Base-by-base conservation (phyloP, 345 rosid species). In the Anastatica hierochuntica region DNA sequence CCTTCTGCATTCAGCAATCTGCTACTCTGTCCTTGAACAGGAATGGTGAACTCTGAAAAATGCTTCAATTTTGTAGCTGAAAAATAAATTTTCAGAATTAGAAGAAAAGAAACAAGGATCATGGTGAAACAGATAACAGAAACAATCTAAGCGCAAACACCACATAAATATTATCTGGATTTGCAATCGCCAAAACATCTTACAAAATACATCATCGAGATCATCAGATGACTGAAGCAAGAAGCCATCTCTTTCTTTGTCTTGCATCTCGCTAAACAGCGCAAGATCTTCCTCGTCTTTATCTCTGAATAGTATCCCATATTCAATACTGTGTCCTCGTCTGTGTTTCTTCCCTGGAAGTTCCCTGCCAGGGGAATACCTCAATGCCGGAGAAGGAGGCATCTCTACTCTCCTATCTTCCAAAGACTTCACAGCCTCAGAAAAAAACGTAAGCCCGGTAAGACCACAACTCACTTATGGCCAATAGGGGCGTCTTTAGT, bases 261-360 rank as follows among this genome's bases (percentile, higher is more conserved):
- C 73, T 70, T 81, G 95, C 95, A 92, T 64, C 70, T 92, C 97
- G 40, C 74, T 83, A 68, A 92, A 92, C 70, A 92, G 65, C 1
- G 88, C 83, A 44, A 88, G 97, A 71, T 92, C 94, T 1, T 88
- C 98, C n/a, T n/a, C n/a, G 26, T 92, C 95, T 54, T 81, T 78
- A 57, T 81, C 96, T 66, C 50, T 75, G 66, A 75, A 70, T 8
- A 75, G 62, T 63, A 81, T 57, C 27, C 80, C 80, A 10, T 88
- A 78, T 56, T 84, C 98, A 33, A 84, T 67, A 63, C 96, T 88
- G 20, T 63, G 79, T 14, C 94, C 92, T 14, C 94, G 72, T 66
- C 70, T 84, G 47, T 92, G 96, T 42, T 67, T 62, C 36, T 78
- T 87, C 41, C 61, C 78, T 58, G 74, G 68, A 26, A 63, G 65